Evolutionary conservation across 257 asterid species (phyloP).

Genomic region (Solanum ossicruentum): DNA sequence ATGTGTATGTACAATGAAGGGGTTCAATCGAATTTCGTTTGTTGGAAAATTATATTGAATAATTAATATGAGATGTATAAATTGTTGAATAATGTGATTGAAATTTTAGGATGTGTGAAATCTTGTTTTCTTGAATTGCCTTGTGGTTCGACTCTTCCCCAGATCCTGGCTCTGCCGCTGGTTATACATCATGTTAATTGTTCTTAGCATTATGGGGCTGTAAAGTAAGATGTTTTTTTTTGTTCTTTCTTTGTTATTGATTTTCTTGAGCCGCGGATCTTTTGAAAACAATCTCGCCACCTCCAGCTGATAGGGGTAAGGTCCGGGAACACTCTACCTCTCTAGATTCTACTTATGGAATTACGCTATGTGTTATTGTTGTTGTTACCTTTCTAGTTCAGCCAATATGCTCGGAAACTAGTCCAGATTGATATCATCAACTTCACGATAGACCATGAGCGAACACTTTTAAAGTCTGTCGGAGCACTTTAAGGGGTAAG

Average conservation of each 20-base stretch:
- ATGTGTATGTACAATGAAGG: background rate
- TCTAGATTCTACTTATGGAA: background rate
- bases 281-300: background rate
- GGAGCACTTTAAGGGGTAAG: background rate
- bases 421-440: background rate
- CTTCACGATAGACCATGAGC: background rate
- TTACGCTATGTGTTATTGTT: background rate
- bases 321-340: background rate
- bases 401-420: background rate
- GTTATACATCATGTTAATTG: background rate
- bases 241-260: background rate
- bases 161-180: background rate
- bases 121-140: background rate
- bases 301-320: background rate
- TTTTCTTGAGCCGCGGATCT: background rate
- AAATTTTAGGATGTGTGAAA: background rate
- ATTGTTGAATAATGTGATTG: background rate
- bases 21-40: background rate
- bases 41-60: background rate
- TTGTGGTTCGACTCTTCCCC: background rate
- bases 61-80: background rate
- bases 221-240: background rate
- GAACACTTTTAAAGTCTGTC: background rate
- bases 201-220: background rate
- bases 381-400: background rate